Conservation (phyloP, 768 basidiomycete genomes). For the Serendipita indica region DNA sequence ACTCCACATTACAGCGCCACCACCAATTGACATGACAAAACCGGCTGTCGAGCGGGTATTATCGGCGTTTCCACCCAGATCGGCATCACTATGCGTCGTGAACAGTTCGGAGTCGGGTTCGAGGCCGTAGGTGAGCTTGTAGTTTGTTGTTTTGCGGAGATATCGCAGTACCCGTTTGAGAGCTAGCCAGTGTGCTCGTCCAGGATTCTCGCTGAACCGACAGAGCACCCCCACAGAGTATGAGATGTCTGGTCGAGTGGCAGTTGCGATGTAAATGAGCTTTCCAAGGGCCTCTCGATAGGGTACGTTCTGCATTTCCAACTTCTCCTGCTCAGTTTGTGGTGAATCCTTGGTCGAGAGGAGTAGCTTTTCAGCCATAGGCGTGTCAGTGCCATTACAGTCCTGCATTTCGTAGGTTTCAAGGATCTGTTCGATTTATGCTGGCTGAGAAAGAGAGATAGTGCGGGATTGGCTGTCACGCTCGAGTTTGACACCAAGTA, state of each 20-base stretch:
- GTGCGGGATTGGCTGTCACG: conserved; percentile 18
- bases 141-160: not conserved
- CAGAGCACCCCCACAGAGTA: conserved; percentile 21
- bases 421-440: conserved; percentile 15
- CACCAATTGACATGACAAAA: conserved; percentile 9
- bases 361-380: conserved; percentile 14
- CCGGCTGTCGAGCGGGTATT: conserved; percentile 8
- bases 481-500: conserved; percentile 9
- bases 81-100: not conserved
- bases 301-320: conserved; percentile 15
- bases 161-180: conserved; percentile 10
- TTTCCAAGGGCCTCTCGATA: conserved; percentile 18
- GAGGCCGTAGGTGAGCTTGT: not conserved
- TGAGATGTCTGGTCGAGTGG: conserved; percentile 28
- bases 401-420: conserved; percentile 18
- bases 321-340: not conserved
- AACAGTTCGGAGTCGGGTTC: not conserved
- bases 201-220: conserved; percentile 8
- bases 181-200: conserved; percentile 1
- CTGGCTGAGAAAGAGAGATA: conserved; percentile 16
- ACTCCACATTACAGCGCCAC: conserved; percentile 14
- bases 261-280: conserved; percentile 21
- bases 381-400: conserved; percentile 15
- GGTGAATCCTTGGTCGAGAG: conserved; percentile 8
- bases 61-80: conserved; percentile 8